Conservation (phyloP, 202 grass and related monocot genomes). For the Bolboschoenoplectus hybrid region DNA sequence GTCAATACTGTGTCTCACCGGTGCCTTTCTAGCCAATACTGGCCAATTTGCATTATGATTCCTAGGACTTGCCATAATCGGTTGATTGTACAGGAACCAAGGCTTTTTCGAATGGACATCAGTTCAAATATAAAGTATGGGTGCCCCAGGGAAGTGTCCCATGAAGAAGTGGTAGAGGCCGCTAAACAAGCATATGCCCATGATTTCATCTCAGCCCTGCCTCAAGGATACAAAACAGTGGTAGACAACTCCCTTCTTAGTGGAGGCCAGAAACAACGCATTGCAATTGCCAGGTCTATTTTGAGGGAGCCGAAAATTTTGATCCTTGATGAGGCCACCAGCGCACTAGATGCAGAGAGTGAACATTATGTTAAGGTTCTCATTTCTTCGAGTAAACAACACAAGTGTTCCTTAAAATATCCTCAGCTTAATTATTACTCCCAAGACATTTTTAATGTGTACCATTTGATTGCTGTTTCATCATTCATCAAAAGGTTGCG, state of each 20-base stretch:
- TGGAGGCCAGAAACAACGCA: conserved; percentile 95
- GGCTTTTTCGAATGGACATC: conserved; percentile 84
- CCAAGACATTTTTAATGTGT: conserved; percentile 20
- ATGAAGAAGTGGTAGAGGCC: conserved; percentile 79
- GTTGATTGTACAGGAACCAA: conserved; percentile 70
- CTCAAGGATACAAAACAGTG: conserved; percentile 76
- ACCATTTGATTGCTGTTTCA: conserved; percentile 5
- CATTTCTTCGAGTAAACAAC: conserved; percentile 21
- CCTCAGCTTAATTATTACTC: not conserved
- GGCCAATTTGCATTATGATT: not conserved
- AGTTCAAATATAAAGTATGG: conserved; percentile 93
- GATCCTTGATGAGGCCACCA: conserved; percentile 96
- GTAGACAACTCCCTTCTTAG: conserved; percentile 90
- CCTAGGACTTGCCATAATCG: not conserved
- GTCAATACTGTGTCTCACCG: not conserved
- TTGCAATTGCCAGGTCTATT: conserved; percentile 97
- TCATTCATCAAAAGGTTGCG: not conserved
- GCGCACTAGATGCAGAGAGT: conserved; percentile 91
- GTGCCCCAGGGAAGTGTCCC: conserved; percentile 73
- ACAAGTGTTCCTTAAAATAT: not conserved
- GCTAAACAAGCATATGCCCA: conserved; percentile 96
- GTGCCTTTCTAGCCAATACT: not conserved
- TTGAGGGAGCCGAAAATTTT: conserved; percentile 81
- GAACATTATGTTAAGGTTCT: conserved; percentile 95
- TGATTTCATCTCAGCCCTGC: conserved; percentile 79